Evolutionary conservation across 2,329 filamentous ascomycete genomes (phyloP).

Genomic region (Trichoderma koningii): DNA sequence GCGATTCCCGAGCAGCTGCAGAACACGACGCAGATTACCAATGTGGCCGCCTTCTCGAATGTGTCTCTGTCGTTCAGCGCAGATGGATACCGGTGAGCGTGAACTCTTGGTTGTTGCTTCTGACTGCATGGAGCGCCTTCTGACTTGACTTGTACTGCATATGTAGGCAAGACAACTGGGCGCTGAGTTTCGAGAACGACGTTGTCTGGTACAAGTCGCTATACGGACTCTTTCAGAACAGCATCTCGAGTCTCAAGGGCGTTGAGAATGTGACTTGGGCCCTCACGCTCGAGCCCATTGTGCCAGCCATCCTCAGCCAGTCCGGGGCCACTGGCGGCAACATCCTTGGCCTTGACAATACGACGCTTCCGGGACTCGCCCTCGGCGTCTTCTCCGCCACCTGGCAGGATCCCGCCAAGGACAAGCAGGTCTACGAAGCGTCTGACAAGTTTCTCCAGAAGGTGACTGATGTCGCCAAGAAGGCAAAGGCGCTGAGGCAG

Average conservation of each 20-base stretch:
- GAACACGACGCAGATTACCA: constrained; percentile 9
- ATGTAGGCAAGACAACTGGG: neutral
- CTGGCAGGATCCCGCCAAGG: neutral
- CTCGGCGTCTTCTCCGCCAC: neutral
- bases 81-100: neutral
- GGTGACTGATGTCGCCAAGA: neutral
- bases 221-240: neutral
- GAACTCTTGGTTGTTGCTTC: neutral
- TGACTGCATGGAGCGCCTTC: neutral
- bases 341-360: constrained; percentile 34
- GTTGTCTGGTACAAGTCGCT: neutral
- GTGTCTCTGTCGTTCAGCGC: neutral
- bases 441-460: neutral
- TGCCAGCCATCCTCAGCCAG: neutral
- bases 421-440: neutral
- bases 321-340: constrained; percentile 33
- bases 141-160: neutral
- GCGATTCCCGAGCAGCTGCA: neutral
- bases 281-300: constrained; percentile 1
- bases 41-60: constrained; percentile 2
- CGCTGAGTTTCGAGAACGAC: neutral
- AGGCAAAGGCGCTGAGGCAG: constrained; percentile 3
- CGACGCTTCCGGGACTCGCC: neutral
- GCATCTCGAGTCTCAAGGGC: neutral
- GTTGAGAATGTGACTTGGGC: neutral